Evolutionary conservation across 306 rosid genomes (phyloP), one percentile per base, ranked within the genome.

Genomic region (Malus fusca): DNA sequence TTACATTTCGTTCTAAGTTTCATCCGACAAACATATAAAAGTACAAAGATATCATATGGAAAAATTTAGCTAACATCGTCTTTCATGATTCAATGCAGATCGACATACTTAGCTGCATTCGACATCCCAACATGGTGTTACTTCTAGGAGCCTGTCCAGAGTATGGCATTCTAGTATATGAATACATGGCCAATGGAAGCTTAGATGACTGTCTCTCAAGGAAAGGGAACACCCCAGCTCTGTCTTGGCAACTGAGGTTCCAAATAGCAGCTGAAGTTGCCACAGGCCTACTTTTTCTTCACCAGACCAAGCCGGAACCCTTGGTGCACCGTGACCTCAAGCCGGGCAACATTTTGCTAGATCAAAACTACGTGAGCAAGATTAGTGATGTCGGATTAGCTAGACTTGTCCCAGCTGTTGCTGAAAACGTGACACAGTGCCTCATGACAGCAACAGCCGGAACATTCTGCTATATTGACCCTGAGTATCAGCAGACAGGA

Each of bases 101-200:
- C 68, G 96, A 95, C 88, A 90, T 95, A 74, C 88, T 95, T 12
- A 88, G 99, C 63, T 79, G 93, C 90, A 92, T 95, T 78, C 84
- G 99, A 44, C 99, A 95, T 84, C 99, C 99, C 53, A 89, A 95
- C 85, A 90, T 95, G 97, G 99, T 95, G 73, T 96, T 95, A 25
- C 96, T 95, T 65, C 83, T 95, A 30, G 99, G 99, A 79, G 99
- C 96, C 11, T 95, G 99, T 83, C 97, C 97, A 0, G 97, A 95
- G 81, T 87, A 87, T 22, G 96, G 99, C 40, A 75, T 92, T 73
- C 86, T 95, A 25, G 85, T 92, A 2, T 95, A 95, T 33, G 99
- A 95, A 77, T 86, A 95, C 71, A 89, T 95, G 99, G 95, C 93
- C 2, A 95, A 90, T 40, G 99, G 99, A 85, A 95, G 99, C 83